Base-by-base conservation (phyloP, 1,139 yeast species). In the Arxiozyma telluris region DNA sequence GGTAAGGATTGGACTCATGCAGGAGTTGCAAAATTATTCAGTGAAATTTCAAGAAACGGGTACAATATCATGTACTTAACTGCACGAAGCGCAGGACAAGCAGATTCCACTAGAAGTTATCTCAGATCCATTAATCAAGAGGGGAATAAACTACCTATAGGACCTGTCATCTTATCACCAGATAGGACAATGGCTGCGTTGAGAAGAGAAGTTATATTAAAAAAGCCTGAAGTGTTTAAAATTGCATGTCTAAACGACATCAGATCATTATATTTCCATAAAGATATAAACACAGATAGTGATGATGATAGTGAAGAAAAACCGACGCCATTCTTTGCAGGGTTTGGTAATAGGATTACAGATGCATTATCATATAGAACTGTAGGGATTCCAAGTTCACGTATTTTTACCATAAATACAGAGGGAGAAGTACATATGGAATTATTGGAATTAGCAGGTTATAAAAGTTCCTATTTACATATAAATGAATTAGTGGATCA, bases 1-100 rank as follows among this genome's bases (percentile, higher is more conserved):
- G 99, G 99, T 2, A 80, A 90, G 61, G 99, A 94, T 72, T 94
- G 98, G 98, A 94, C 98, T 0, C 99, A 94, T 68, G 81, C 84
- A 1, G 99, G 98, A 25, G 98, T 94, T 46, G 96, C 97, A 1
- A 84, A 83, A 62, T 74, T 94, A 57, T 94, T 91, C 69, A 83
- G 82, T 30, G 98, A 94, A 69, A 93, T 94, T 58, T 69, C 79
- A 49, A 75, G 78, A 55, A 94, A 94, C 67, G 98, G 98, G 1
- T 94, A 93, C 73, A 90, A 93, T 65, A 84, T 94, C 54, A 79
- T 94, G 79, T 94, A 94, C 69, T 75, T 94, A 61, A 94, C 98
- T 0, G 96, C 98, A 0, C 77, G 99, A 61, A 85, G 96, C 7
- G 96, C 89, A 1, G 99, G 99, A 0, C 95, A 88, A 64, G 96